Evolutionary conservation across 345 rosid species (phyloP), one percentile per base, ranked within the genome.

Genomic region (Aegle marmelos): DNA sequence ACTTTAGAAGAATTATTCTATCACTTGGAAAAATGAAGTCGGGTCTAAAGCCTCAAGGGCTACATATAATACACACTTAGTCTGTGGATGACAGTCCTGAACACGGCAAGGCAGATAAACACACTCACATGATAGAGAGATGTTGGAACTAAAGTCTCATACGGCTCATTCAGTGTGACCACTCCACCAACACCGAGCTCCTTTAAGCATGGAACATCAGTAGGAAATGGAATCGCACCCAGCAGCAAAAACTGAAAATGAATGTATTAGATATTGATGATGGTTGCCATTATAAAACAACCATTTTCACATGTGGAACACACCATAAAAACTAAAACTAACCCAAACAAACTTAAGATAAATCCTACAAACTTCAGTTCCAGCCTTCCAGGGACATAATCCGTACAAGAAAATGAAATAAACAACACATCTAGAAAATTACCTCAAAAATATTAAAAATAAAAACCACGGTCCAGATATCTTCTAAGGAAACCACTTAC

Each of bases 121-220:
- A 17, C 6, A 81, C 89, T 74, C 68, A 93, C 97, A 70, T 89
- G 82, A 87, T 91, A 93, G 9, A 93, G 90, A 76, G 92, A 78
- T 41, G 96, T 86, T 31, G 97, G 90, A 77, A 93, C 97, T 92
- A 93, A 85, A 74, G 97, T 93, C 81, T 93, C 97, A 81, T 91
- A 93, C 4, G 94, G 89, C 79, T 93, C 97, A 75, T 89, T 93
- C 67, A 93, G 79, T 21, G 95, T 93, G 75, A 93, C 80, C 77
- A 93, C 97, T 76, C 95, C 95, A 31, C 86, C 74, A 24, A 93
- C 97, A 73, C 97, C 97, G 19, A 83, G 85, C 78, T 86, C 92
- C 81, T 90, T 91, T 41, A 93, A 88, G 79, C 79, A 84, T 25
- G 93, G 93, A 69, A 91, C 97, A 77, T 93, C 95, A 78, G 87